Evolutionary conservation across 495 filamentous ascomycete species (phyloP).

Genomic region (Cercophora samala): DNA sequence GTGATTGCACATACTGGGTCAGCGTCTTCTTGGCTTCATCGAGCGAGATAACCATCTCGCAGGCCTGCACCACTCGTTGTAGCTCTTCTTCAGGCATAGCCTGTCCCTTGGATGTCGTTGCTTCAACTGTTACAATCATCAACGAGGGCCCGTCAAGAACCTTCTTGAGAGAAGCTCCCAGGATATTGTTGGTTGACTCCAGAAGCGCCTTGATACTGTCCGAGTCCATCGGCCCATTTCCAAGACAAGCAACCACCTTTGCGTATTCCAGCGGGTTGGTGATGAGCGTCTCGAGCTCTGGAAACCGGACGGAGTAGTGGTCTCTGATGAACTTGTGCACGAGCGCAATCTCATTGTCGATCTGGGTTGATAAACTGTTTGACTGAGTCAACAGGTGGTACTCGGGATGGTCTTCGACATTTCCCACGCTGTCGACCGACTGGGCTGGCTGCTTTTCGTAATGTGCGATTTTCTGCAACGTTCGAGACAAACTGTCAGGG

Average conservation of each 20-base stretch:
- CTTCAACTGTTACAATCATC: slow-evolving; percentile 96
- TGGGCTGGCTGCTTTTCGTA: slow-evolving; percentile 68
- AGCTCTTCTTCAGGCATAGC: slow-evolving; percentile 73
- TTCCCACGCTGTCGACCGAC: slow-evolving; percentile 59
- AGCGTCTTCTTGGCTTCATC: slow-evolving; percentile 83
- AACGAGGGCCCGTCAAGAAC: slow-evolving; percentile 83
- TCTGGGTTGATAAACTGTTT: slow-evolving; percentile 80
- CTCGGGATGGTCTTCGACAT: slow-evolving; percentile 81
- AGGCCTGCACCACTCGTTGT: slow-evolving; percentile 69
- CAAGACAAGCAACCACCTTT: slow-evolving; percentile 88
- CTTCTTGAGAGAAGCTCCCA: slow-evolving; percentile 67
- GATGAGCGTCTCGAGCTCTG: slow-evolving; percentile 92
- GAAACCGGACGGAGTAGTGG: slow-evolving; percentile 91
- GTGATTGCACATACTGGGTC: slow-evolving; percentile 93
- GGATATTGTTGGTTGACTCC: slow-evolving; percentile 68
- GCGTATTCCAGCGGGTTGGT: slow-evolving; percentile 92
- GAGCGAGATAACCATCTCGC: slow-evolving; percentile 80
- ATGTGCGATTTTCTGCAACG: slow-evolving; percentile 67
- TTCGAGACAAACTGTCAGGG: slow-evolving; percentile 57
- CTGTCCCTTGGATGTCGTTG: slow-evolving; percentile 79
- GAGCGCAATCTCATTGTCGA: slow-evolving; percentile 85
- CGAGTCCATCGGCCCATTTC: slow-evolving; percentile 87
- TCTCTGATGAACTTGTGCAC: slow-evolving; percentile 95
- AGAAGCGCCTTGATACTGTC: slow-evolving; percentile 72
- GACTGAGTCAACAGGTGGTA: slow-evolving; percentile 79